Evolutionary conservation across 176 grass and related monocot genomes (phyloP).

Genomic region (Carex scoparia): DNA sequence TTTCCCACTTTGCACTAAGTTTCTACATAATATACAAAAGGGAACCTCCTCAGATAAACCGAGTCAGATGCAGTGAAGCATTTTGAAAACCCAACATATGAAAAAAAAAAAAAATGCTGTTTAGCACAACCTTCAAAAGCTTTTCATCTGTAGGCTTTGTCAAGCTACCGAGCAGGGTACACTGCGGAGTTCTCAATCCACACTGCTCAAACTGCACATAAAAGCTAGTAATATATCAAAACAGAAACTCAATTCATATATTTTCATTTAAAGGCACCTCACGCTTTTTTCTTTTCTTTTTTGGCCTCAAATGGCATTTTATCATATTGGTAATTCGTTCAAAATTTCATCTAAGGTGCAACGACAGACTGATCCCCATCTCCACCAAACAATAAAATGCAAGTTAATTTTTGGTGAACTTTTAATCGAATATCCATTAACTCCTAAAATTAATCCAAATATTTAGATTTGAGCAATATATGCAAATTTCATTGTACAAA

Average conservation of each 20-base stretch:
- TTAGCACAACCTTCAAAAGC: constrained; percentile 54
- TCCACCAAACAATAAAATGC: background rate
- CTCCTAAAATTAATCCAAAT: background rate
- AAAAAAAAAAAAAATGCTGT: background rate
- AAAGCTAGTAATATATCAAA: background rate
- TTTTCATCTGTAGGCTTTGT: constrained; percentile 55
- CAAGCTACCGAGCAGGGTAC: constrained; percentile 70
- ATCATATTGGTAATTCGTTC: background rate
- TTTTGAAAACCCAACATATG: background rate
- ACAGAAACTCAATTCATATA: background rate
- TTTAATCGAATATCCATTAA: background rate
- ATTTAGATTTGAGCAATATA: background rate
- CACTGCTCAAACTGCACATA: constrained; percentile 59
- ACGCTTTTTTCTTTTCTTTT: background rate
- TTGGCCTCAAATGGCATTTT: background rate
- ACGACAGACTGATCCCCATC: background rate
- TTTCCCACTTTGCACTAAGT: constrained; percentile 76
- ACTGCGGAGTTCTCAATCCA: constrained; percentile 80
- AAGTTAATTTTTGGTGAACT: background rate
- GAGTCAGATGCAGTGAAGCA: background rate
- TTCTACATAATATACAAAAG: constrained; percentile 50
- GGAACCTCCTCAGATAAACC: background rate
- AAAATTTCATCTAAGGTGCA: constrained; percentile 1
- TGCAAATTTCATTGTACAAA: background rate
- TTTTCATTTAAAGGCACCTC: background rate